A percentile compares a stretch with the other conserved stretches of the same genome.
Evolutionary conservation across 805 yeast genomes (phyloP).

Genomic region (Wickerhamiella lipophila): DNA sequence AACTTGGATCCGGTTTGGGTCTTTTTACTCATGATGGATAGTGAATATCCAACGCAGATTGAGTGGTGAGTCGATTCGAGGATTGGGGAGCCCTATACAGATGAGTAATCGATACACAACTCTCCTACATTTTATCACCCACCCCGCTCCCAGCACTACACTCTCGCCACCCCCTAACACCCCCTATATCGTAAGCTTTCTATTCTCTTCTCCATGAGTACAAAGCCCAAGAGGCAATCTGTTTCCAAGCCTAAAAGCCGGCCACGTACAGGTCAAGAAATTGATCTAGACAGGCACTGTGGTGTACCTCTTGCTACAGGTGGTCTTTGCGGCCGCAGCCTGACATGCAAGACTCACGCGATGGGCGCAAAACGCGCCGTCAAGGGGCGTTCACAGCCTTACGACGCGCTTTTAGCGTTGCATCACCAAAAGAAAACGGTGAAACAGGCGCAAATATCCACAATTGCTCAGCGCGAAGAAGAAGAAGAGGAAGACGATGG

Average conservation of each 20-base stretch:
- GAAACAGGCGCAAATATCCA: constrained; percentile 31
- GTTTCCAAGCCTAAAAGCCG: constrained; percentile 1
- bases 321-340: constrained; percentile 85
- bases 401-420: constrained; percentile 74
- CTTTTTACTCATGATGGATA: constrained; percentile 21
- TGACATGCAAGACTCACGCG: constrained; percentile 95
- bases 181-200: not conserved
- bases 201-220: not conserved
- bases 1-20: constrained; percentile 66
- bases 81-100: not conserved
- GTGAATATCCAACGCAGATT: not conserved
- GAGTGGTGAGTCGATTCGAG: constrained; percentile 6
- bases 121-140: no score
- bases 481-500: constrained; percentile 25
- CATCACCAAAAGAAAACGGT: constrained; percentile 91
- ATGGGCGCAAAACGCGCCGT: constrained; percentile 98
- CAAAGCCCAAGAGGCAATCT: constrained; percentile 1
- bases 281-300: constrained; percentile 49
- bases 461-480: constrained; percentile 26
- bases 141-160: no score
- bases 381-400: constrained; percentile 83
- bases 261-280: constrained; percentile 11
- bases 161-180: not conserved
- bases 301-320: constrained; percentile 92
- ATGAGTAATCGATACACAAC: not conserved